Evolutionary conservation across 306 rosid species (phyloP), one percentile per base, ranked within the genome.

Genomic region (Argentina anserina): DNA sequence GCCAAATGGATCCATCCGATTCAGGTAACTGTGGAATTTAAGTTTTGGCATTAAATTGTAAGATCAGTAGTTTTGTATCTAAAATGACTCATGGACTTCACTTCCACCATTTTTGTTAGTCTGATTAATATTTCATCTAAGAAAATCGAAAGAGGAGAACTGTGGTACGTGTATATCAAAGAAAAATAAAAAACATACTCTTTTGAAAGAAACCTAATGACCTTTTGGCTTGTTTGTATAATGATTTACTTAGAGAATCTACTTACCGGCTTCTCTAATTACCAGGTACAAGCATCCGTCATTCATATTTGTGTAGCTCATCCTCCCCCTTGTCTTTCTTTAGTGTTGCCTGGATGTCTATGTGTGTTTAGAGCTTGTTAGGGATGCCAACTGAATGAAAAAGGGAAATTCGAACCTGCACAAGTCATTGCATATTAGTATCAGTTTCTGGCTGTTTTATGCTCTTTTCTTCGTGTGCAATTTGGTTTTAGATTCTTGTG

Each of bases 1-100:
- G 23, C 90, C 98, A 47, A 94, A 94, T 80, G 98, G 95, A 76
- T 94, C 98, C 42, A 88, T 94, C 75, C 78, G 97, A 76, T 83
- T 94, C 85, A 91, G 98, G 97, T 91, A 84, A 81, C 79, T 61
- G n/a, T 26, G 77, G 47, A 47, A 13, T 36, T 0, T 7, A 41
- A 29, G 21, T 67, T 21, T 17, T 50, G 26, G 9, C 13, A 20
- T 50, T 50, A n/a, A 8, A 50, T n/a, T 50, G 13, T 21, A n/a
- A 52, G 28, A 52, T 9, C 28, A 21, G 13, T 6, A 28, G 28
- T 58, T 37, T 12, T 58, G 20, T 14, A 58, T 28, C 7, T 15
- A 49, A 50, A n/a, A 26, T n/a, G 12, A 1, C 58, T 4, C 1
- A 9, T n/a, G 26, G 23, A 50, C 58, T 50, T 7, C 1, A 20